These are phyloP conservation scores for Cordyceps fumosorosea DNA, from an alignment of 2,329 filamentous ascomycete species.

Conservation along the genomic window DNA sequence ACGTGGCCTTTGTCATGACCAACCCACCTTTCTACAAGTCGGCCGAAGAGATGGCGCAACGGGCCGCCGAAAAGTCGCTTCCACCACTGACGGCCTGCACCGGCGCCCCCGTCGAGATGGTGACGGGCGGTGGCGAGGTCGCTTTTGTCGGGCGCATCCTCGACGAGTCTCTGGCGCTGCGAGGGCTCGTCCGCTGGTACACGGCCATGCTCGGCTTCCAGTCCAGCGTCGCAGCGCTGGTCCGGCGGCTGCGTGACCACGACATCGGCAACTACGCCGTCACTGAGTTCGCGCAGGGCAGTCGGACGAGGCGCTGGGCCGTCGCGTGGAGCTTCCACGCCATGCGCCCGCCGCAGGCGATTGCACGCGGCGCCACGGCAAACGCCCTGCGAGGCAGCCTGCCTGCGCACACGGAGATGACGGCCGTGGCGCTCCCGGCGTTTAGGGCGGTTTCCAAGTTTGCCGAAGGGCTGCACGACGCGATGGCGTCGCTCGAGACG, in stretches of 20 bases:
- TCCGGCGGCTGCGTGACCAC: slow-evolving; percentile 51
- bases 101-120: slow-evolving; percentile 78
- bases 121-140: slow-evolving; percentile 70
- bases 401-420: slow-evolving; percentile 35
- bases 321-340: slow-evolving; percentile 79
- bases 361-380: slow-evolving; percentile 39
- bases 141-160: slow-evolving; percentile 68
- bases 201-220: slow-evolving; percentile 85
- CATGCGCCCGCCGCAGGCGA: slow-evolving; percentile 50
- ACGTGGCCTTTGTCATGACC: slow-evolving; percentile 79
- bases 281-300: slow-evolving; percentile 70
- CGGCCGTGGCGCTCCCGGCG: slow-evolving; percentile 39
- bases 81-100: slow-evolving; percentile 69
- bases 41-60: slow-evolving; percentile 57
- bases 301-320: slow-evolving; percentile 76
- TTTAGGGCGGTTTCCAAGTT: slow-evolving; percentile 33
- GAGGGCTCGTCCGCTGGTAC: slow-evolving; percentile 71
- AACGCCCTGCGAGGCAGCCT: slow-evolving; percentile 34
- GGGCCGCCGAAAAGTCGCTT: slow-evolving; percentile 58
- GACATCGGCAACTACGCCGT: slow-evolving; percentile 74
- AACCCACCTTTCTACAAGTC: slow-evolving; percentile 95
- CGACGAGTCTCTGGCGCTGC: slow-evolving; percentile 56
- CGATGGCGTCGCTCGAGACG: slow-evolving; percentile 52
- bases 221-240: slow-evolving; percentile 55
- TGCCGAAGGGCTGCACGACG: slow-evolving; percentile 31